A percentile compares a stretch with the other conserved stretches of the same genome.
Conservation (phyloP, 2,329 filamentous ascomycete species). For the Tolypocladium tropicale region DNA sequence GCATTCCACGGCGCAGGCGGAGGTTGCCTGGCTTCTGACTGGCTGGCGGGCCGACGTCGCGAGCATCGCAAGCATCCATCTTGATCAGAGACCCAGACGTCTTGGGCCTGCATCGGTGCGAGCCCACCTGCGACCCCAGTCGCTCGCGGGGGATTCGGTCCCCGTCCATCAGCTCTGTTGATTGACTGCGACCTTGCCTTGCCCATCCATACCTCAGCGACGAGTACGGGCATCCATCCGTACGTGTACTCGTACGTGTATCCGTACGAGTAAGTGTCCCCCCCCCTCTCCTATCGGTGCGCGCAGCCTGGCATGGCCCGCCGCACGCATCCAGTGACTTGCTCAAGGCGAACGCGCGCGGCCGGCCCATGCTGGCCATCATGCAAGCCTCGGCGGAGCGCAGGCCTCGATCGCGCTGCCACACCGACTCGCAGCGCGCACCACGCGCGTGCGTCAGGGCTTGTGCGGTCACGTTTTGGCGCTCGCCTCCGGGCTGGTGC, state of each 20-base stretch:
- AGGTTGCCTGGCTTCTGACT: not conserved
- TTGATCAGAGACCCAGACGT: not conserved
- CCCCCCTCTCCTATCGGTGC: too few relatives aligned
- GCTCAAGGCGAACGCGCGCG: too few relatives aligned
- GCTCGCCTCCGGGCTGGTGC: not conserved
- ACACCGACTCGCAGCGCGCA: not conserved
- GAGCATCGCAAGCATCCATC: not conserved
- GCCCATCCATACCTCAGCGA: too few relatives aligned
- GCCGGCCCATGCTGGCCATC: too few relatives aligned
- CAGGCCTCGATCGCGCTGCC: not conserved
- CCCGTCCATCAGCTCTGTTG: not conserved
- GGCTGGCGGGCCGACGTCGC: not conserved
- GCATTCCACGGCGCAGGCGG: not conserved
- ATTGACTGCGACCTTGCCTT: not conserved
- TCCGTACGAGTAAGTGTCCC: not conserved
- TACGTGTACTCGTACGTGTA: not conserved
- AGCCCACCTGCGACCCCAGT: conserved; percentile 1
- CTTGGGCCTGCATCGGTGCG: conserved; percentile 1
- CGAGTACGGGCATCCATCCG: too few relatives aligned
- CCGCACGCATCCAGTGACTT: not conserved
- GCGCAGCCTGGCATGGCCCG: not conserved
- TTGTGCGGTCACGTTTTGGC: not conserved
- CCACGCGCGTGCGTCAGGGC: not conserved
- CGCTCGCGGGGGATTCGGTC: conserved; percentile 4
- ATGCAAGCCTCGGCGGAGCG: not conserved